These are phyloP conservation scores for Nannizziopsis barbatae DNA, from an alignment of 2,329 filamentous ascomycete genomes.

Conservation along the genomic window DNA sequence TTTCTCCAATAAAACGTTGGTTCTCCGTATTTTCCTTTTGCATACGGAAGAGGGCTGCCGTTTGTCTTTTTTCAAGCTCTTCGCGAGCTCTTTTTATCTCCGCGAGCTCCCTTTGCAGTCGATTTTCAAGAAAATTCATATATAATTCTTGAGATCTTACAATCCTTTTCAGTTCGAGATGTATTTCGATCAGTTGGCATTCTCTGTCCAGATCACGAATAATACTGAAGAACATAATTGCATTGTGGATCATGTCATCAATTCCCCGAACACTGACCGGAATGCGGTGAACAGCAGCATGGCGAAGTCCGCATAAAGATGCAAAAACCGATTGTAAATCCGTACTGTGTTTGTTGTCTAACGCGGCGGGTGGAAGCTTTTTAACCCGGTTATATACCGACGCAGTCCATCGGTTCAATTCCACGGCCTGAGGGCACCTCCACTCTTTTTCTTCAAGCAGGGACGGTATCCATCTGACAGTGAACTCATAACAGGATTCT, in stretches of 20 bases:
- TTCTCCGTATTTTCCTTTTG: not conserved
- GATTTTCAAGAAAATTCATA: slow-evolving; percentile 7
- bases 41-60: slow-evolving; percentile 2
- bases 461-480: slow-evolving; percentile 24
- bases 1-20: not conserved
- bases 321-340: slow-evolving; percentile 19
- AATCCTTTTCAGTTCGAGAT: slow-evolving; percentile 22
- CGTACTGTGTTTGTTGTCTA: slow-evolving; percentile 12
- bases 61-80: slow-evolving; percentile 6
- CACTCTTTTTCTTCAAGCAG: slow-evolving; percentile 21
- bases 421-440: slow-evolving; percentile 28
- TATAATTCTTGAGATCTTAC: slow-evolving; percentile 11
- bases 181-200: slow-evolving; percentile 14
- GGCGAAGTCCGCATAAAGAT: slow-evolving; percentile 21
- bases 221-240: slow-evolving; percentile 20
- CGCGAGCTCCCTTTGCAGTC: slow-evolving; percentile 1
- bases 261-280: slow-evolving; percentile 21
- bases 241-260: slow-evolving; percentile 22
- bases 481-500: slow-evolving; percentile 33
- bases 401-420: slow-evolving; percentile 29
- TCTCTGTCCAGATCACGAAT: slow-evolving; percentile 21
- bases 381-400: slow-evolving; percentile 18
- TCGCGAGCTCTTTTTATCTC: slow-evolving; percentile 4
- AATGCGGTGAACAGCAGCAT: slow-evolving; percentile 28
- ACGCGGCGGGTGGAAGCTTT: slow-evolving; percentile 20